Conservation (phyloP, 2,329 filamentous ascomycete species). For the Colletotrichum lini region DNA sequence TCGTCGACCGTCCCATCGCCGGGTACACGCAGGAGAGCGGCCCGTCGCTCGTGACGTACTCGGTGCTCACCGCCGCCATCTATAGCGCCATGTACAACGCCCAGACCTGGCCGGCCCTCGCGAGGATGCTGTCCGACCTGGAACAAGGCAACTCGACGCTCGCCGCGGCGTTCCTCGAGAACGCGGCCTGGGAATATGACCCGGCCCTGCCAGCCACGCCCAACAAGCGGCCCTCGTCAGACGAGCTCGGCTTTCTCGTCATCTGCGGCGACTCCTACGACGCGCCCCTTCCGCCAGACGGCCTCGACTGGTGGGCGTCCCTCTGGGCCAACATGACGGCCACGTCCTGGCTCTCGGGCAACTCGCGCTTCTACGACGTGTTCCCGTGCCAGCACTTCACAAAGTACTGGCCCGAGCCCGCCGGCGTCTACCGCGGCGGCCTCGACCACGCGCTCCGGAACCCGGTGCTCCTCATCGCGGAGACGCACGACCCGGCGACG, state of each 20-base stretch:
- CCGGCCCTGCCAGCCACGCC: conserved; percentile 52
- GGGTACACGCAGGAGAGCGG: conserved; percentile 57
- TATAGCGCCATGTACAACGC: conserved; percentile 62
- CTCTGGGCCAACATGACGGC: conserved; percentile 64
- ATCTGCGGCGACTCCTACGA: conserved; percentile 64
- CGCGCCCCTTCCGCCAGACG: conserved; percentile 54
- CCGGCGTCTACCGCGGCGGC: conserved; percentile 63
- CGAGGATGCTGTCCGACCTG: conserved; percentile 59
- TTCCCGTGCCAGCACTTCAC: conserved; percentile 63
- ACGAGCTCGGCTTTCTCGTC: conserved; percentile 59
- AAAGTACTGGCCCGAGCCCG: conserved; percentile 61
- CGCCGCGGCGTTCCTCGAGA: conserved; percentile 56
- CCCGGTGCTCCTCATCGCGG: conserved; percentile 63
- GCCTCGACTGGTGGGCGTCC: conserved; percentile 60
- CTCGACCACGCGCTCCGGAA: conserved; percentile 59
- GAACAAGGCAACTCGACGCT: conserved; percentile 62
- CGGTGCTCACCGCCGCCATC: conserved; percentile 55
- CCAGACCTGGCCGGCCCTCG: conserved; percentile 57
- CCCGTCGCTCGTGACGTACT: conserved; percentile 63
- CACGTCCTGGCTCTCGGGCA: conserved; percentile 62
- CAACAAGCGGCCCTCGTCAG: conserved; percentile 50
- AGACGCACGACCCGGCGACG: conserved; percentile 66
- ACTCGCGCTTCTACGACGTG: conserved; percentile 60
- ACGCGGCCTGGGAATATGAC: conserved; percentile 57
- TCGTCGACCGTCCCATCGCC: conserved; percentile 55